Evolutionary conservation across 164 flowering plant genomes (phyloP).

Genomic region (Magnolia kwangsiensis): DNA sequence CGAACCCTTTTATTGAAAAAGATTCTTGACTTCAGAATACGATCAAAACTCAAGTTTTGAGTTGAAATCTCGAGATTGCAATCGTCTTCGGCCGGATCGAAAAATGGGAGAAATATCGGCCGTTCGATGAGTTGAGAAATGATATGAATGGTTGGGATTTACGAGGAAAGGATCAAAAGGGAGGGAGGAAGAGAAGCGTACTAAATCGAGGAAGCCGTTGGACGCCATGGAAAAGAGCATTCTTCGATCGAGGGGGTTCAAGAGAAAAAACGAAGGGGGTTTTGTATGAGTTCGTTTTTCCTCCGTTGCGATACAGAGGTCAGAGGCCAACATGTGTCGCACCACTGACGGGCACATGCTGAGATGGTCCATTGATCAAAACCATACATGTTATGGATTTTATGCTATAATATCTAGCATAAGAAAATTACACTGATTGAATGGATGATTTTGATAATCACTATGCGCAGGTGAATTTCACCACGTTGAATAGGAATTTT

Average conservation of each 20-base stretch:
- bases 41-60: no score
- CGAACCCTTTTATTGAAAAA: background rate
- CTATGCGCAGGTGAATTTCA: no score
- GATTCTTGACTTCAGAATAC: background rate
- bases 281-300: no score
- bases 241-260: background rate
- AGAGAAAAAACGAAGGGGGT: background rate
- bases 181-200: background rate
- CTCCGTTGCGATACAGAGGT: no score
- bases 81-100: background rate
- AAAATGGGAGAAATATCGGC: background rate
- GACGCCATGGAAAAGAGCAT: slow-evolving; percentile 5
- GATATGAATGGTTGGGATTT: background rate
- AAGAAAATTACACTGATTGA: no score
- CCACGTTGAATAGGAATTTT: no score
- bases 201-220: slow-evolving; percentile 4
- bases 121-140: background rate
- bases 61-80: background rate
- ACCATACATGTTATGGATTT: no score
- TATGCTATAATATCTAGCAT: no score
- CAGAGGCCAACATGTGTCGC: no score
- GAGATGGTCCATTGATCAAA: no score
- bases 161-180: background rate
- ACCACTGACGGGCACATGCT: no score
- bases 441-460: no score